Base-by-base conservation (phyloP, 768 basidiomycete genomes). In the Leccinum disarticulatum region DNA sequence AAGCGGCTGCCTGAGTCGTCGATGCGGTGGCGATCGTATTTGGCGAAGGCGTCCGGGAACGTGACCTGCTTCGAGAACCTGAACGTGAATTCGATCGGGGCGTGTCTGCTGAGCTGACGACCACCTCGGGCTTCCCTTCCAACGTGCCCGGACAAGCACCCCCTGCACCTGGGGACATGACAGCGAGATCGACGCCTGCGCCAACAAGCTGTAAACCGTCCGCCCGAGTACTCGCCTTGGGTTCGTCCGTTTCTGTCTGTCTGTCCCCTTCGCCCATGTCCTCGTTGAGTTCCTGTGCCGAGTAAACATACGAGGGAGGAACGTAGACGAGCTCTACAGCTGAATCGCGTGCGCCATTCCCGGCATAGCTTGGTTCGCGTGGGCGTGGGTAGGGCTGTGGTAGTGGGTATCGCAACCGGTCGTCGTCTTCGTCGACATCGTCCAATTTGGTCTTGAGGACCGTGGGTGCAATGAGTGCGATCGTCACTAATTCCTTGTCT, bases 371-470 rank as follows among this genome's bases (percentile, higher is more conserved):
- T 6, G 52, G 15, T 46, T 58, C 59, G 27, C 61, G 41, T 9
- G 41, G 4, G 33, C 54, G 56, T 8, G 62, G 13, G 36, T 61
- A 60, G 22, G 61, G 33, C 25, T 65, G 65, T 17, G 63, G 33
- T 27, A 62, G 46, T 2, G 66, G 36, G 30, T 57, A 61, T n/a
- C 64, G 43, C 6, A 60, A 6, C 3, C 43, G 43, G 10, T 70
- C 74, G 22, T 76, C 74, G 51, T 82, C 81, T 54, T 70, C 75
- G 28, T 76, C 74, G 49, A 82, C 81, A 54, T 83, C 81, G 6
- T 79, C 81, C 1, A 81, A 78, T 10, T 79, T 83, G 17, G 91
- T 91, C 78, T 98, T 99, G 64, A 98, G 80, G 50, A 91, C 82
- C 5, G 97, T 95, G 5, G 88, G 88, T 0, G 88, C 85, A 50